Base-by-base conservation (phyloP, 2,329 filamentous ascomycete species). In the Aulographum hederae region DNA sequence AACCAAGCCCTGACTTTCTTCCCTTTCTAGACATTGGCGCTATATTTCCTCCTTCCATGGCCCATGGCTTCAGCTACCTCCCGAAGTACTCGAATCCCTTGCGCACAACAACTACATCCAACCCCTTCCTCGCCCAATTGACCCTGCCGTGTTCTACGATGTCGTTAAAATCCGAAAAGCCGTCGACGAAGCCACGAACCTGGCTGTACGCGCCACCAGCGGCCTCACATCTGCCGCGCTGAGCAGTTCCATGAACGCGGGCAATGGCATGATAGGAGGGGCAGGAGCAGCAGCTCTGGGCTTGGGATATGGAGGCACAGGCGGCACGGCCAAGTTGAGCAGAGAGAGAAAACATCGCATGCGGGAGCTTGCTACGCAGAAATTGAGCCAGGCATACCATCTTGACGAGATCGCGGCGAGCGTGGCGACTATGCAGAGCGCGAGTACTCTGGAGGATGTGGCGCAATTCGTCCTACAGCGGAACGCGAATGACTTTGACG, bases 41-140 rank as follows among this genome's bases (percentile, higher is more conserved):
- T 81, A 82, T 51, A 84, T 89, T 36, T 84, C 78, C 15, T 78
- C 74, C 18, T 89, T 80, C 46, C 75, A 85, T 47, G 81, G 80
- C 16, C 73, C 78, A 41, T 89, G 81, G 81, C 67, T 85, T 11
- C 75, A 82, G 51, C 61, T 86, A 34, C 77, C 79, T 14, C 67
- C 73, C 39, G 79, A 86, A 52, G 69, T 84, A 34, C 72, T 91
- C 53, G 76, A 85, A 50, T 72, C 68, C 31, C 67, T 89, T 31
- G 79, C 79, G 33, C 72, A 81, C 55, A 73, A 71, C 50, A 89
- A 86, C 56, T 85, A 76, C 57, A 73, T 76, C 40, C 73, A 76
- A 41, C 75, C 76, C 12, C 69, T 73, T 18, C 81, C 81, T 6
- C 75, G 69, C 35, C 74, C 79, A 30, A 73, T 89, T 47, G 78